Base-by-base conservation (phyloP, 805 yeast species). In the Starmerella sp. region DNA sequence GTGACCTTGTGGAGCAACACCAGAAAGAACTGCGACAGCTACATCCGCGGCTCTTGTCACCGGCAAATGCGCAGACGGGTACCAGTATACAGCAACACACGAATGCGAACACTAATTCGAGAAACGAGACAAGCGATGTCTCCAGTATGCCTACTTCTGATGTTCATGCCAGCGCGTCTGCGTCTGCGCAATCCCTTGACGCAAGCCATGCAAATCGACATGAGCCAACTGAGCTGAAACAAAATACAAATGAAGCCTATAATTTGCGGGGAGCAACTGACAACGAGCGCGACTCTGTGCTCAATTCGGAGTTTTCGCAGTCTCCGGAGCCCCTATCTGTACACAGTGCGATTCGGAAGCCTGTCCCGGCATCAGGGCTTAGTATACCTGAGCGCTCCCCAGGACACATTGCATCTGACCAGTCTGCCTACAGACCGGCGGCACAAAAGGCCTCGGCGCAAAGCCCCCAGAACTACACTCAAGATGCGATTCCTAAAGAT, bases 1-100 rank as follows among this genome's bases (percentile, higher is more conserved):
- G 56, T 36, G 70, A 67, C 11, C 60, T 69, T 30, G 61, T 62
- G 39, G 51, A 54, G 4, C 60, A 63, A 49, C 70, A 69, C 48
- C 54, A 60, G 38, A 48, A 53, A 39, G 69, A 65, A 51, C 31
- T 68, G 42, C 56, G 65, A 36, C 54, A 55, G 34, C 52, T 60
- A 9, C 54, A 58, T 11, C 53, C 61, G 35, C 34, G 31, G n/a
- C 31, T 56, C 6, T 22, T 22, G 17, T 15, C 48, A 7, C 6
- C 37, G 14, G 37, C 48, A 6, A n/a, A 38, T 37, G 36, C 22
- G 6, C 51, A 22, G 29, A 1, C 31, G 15, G 8, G 13, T 2
- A 14, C 41, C 13, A 14, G 13, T 37, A 14, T 9, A 6, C 41
- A 37, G 3, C 41, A 5, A 14, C 41, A 9, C n/a, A 37, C 8